Conservation (phyloP, 108 stramenopile species). For the Discostella pseudostelligera region DNA sequence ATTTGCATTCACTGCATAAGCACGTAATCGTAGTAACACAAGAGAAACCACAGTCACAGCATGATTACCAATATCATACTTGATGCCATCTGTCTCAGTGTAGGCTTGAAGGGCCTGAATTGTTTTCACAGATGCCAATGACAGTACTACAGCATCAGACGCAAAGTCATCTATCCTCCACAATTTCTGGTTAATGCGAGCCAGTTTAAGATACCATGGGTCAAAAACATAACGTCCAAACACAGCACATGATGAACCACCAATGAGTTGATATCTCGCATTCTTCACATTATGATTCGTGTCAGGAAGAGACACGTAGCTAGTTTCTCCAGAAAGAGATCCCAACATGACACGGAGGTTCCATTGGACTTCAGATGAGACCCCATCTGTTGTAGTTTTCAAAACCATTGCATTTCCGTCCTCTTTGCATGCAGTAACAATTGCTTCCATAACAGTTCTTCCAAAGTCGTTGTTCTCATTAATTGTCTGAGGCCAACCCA, state of each 20-base stretch:
- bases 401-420: neutral
- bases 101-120: neutral
- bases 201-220: too few species aligned
- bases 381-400: constrained; percentile 26
- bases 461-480: neutral
- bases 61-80: neutral
- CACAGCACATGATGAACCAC: constrained; percentile 18
- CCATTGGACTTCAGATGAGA: neutral
- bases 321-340: constrained; percentile 6
- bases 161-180: constrained; percentile 16
- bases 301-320: constrained; percentile 11
- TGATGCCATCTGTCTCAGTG: neutral
- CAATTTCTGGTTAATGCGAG: too few species aligned
- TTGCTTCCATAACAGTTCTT: constrained; percentile 1
- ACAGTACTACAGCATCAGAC: constrained; percentile 12
- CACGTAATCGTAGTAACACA: too few species aligned
- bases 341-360: neutral
- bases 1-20: too few species aligned
- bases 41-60: too few species aligned
- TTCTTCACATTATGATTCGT: constrained; percentile 35
- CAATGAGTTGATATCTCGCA: constrained; percentile 24
- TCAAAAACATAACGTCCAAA: constrained; percentile 18
- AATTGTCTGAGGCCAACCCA: constrained; percentile 2
- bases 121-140: constrained; percentile 10
- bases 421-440: neutral